Evolutionary conservation across 2,329 filamentous ascomycete species (phyloP), one percentile per base, ranked within the genome.

Genomic region (Exophiala calicioides): DNA sequence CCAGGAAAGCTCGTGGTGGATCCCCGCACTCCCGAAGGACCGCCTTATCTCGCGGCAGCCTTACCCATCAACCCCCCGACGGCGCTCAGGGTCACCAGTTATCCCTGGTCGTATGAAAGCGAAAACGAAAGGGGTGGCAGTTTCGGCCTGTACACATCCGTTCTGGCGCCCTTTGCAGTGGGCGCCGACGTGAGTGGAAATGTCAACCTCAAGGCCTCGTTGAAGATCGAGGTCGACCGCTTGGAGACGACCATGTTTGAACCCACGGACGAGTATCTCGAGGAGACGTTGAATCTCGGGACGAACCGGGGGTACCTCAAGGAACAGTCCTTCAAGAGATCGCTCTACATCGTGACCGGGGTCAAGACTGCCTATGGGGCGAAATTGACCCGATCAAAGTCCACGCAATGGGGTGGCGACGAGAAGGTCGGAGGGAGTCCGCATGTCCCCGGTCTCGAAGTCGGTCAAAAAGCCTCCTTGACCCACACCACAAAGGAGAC

Each of bases 301-400:
- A 31, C 18, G 27, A 43, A 43, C 18, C 24, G 13, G 15, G 29
- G 6, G 9, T 33, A 3, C 20, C 32, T 45, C 29, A 29, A 29
- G 13, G 31, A 29, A n/a, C 32, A 19, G 10, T 5, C 18, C 2
- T 36, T 37, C 33, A 30, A 39, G 42, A 45, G 19, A 13, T 36
- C 18, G 5, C 18, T 27, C n/a, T 44, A 44, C 13, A 31, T 44
- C 12, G 41, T 36, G 7, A 16, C 16, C 31, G 42, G 42, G 4
- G 42, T 45, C 5, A 45, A 45, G 23, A 36, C 27, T 10, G 42
- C 42, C 3, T 38, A 38, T 13, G 42, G 42, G 18, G 33, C 33
- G 4, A 32, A 20, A 12, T 13, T 33, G 10, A 43, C 39, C 3
- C 6, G 39, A 6, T 36, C 33, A 12, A 43, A 19, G 19, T 18